These are phyloP conservation scores for Chenopodium quinoa DNA, from an alignment of 148 eudicot species.

Conservation along the genomic window DNA sequence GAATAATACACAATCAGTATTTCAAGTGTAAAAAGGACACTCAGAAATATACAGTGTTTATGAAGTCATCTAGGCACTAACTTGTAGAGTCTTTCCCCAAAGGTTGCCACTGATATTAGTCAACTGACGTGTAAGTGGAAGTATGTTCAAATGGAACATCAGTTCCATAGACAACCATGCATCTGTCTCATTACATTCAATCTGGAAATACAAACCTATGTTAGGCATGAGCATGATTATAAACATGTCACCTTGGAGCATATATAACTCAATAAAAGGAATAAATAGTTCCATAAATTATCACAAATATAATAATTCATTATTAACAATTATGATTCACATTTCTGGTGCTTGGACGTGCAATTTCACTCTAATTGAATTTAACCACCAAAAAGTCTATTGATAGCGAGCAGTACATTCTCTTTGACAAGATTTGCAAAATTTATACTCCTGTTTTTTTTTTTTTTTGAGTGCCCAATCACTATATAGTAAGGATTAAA, in stretches of 20 bases:
- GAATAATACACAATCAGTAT: background rate
- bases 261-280: background rate
- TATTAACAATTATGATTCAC: no score
- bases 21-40: constrained; percentile 5
- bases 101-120: constrained; percentile 97
- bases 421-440: constrained; percentile 1
- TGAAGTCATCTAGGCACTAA: constrained; percentile 26
- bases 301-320: background rate
- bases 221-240: background rate
- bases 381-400: background rate
- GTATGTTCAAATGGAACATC: constrained; percentile 94
- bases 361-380: background rate
- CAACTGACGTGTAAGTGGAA: constrained; percentile 93
- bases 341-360: background rate
- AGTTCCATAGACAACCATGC: constrained; percentile 99
- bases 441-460: no score
- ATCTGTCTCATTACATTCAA: constrained; percentile 91
- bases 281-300: background rate
- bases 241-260: background rate
- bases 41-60: background rate
- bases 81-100: constrained; percentile 99
- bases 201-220: constrained; percentile 45
- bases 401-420: background rate
- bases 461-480: no score
- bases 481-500: no score